A percentile compares a stretch with the other conserved stretches of the same genome.
phyloP scores from a whole-genome alignment of 2,329 filamentous ascomycete species.

The Colletotrichum salicis region DNA sequence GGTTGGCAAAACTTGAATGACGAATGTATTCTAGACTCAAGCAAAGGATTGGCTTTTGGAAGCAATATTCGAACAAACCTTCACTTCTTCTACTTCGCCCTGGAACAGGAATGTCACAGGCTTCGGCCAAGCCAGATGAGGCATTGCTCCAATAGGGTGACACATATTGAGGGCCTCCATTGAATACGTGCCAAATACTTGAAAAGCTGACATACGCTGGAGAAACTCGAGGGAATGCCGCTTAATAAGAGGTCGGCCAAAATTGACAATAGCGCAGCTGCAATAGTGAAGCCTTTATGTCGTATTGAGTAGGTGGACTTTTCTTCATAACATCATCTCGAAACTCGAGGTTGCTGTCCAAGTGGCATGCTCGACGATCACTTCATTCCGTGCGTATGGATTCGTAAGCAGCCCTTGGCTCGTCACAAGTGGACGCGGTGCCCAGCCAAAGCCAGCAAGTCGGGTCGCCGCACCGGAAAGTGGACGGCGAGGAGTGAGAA shows the following conservation, averaged over 20 bases:
- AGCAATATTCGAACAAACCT: neutral
- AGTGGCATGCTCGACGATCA: neutral
- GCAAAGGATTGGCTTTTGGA: neutral
- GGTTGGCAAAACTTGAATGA: constrained; percentile 24
- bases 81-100: neutral
- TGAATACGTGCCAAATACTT: too few species aligned
- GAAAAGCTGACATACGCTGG: neutral
- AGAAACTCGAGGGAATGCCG: neutral
- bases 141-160: neutral
- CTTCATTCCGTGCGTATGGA: neutral
- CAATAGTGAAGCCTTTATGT: neutral
- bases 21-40: constrained; percentile 28
- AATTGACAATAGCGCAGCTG: neutral
- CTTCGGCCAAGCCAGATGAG: neutral
- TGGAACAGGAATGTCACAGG: neutral
- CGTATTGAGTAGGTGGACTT: neutral
- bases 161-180: neutral
- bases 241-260: neutral
- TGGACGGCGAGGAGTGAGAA: constrained; percentile 2
- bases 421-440: neutral
- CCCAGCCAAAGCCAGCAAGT: neutral
- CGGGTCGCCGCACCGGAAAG: constrained; percentile 4
- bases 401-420: neutral
- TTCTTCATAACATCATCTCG: neutral
- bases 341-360: neutral